These are phyloP conservation scores for Termitomyces heimii DNA, from an alignment of 768 basidiomycete species.

Conservation along the genomic window DNA sequence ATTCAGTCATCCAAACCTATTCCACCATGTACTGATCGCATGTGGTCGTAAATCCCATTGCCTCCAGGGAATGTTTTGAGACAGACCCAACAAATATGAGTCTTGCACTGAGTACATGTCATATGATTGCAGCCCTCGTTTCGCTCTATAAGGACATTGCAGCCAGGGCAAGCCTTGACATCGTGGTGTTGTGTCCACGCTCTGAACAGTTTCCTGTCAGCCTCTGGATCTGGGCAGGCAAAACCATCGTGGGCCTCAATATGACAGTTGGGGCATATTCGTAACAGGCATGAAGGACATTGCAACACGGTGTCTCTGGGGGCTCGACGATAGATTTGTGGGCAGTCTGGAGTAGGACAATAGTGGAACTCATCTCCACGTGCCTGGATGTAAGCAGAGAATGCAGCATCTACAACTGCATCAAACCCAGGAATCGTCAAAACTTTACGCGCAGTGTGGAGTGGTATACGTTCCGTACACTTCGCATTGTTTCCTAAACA, in stretches of 20 bases:
- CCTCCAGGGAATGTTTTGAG: constrained; percentile 62
- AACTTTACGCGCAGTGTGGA: constrained; percentile 41
- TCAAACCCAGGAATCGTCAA: constrained; percentile 50
- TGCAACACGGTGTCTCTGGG: constrained; percentile 47
- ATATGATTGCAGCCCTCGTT: constrained; percentile 79
- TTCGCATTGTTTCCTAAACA: constrained; percentile 63
- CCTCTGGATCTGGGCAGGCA: constrained; percentile 54
- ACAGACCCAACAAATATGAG: constrained; percentile 82
- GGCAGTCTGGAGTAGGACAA: constrained; percentile 78
- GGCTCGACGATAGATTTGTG: constrained; percentile 61
- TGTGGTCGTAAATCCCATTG: constrained; percentile 73
- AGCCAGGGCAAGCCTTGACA: constrained; percentile 72
- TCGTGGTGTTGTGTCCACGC: constrained; percentile 59
- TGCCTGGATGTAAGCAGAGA: constrained; percentile 53
- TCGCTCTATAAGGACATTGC: constrained; percentile 66
- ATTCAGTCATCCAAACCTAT: constrained; percentile 35
- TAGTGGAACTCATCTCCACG: constrained; percentile 59
- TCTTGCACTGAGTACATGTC: constrained; percentile 67
- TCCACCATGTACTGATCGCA: constrained; percentile 62
- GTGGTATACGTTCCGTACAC: constrained; percentile 53
- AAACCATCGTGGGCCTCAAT: constrained; percentile 56
- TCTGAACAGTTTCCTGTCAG: constrained; percentile 51
- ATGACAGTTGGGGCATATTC: constrained; percentile 64
- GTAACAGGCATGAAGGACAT: constrained; percentile 64
- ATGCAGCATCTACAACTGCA: constrained; percentile 50